Evolutionary conservation across 1,139 yeast species (phyloP), one percentile per base, ranked within the genome.

Genomic region (Saccharomyces hybrid): DNA sequence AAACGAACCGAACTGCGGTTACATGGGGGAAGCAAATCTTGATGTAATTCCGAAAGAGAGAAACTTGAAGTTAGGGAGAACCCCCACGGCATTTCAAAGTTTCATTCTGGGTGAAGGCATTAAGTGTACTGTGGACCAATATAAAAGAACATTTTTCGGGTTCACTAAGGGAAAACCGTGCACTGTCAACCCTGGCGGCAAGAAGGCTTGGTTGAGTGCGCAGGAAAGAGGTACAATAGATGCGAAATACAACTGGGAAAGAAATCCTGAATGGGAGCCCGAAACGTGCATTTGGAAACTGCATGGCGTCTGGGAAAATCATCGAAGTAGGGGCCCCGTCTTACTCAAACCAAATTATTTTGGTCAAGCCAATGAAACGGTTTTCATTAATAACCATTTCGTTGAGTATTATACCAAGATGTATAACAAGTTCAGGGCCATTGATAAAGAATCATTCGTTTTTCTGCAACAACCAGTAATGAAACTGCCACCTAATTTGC

Each of bases 391-490:
- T 64, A 72, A 76, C 34, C 77, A 76, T 59, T 88, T 86, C 65
- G 74, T 85, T 27, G 79, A 81, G 38, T 84, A 76, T 64, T 86
- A 84, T 75, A 58, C 68, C 4, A 66, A 64, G 13, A 84, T 77
- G 65, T 82, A 79, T 61, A 60, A 67, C 2, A 70, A 73, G 47
- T 75, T 85, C 59, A 73, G 95, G 57, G 59, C 67, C 1, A 66
- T 76, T 3, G 78, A 78, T 48, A 49, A 78, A 1, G 73, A 78
- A 13, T 71, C 78, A 9, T 82, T 85, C 57, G 71, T 88, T 16
- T 75, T 91, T 48, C 71, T 91, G 61, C 96, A 89, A 69, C 87
- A 95, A 0, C 96, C 96, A 1, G 95, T 88, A 0, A 73, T 91
- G 59, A 88, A 86, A 59, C 67, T 79, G 3, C 96, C 97, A 0